A percentile compares a stretch with the other conserved stretches of the same genome.
phyloP scores from a whole-genome alignment of 129 eudicot genomes.

The Saposhnikovia divaricata region DNA sequence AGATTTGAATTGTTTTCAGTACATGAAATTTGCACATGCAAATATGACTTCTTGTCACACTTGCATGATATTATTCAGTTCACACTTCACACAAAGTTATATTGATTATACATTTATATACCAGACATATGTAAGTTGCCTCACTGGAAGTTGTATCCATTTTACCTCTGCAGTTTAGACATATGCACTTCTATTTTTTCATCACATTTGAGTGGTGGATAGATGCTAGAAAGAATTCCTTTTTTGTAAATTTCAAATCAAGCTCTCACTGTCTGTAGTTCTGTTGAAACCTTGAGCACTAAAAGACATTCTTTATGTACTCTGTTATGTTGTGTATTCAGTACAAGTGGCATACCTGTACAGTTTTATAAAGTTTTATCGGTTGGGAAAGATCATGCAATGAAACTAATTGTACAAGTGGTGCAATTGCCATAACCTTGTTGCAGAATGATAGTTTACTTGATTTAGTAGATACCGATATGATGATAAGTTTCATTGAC shows the following conservation, averaged over 20 bases:
- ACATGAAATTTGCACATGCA: not conserved
- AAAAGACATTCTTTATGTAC: not conserved
- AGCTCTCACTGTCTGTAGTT: not conserved
- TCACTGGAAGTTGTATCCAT: not conserved
- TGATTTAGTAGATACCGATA: not conserved
- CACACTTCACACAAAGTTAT: not conserved
- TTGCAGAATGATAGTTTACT: not conserved
- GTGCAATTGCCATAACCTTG: not conserved
- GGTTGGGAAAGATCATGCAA: not conserved
- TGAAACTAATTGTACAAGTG: not conserved
- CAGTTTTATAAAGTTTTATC: not conserved
- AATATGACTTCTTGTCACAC: not conserved
- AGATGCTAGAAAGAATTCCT: not conserved
- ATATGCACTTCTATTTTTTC: not conserved
- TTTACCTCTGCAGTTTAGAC: not conserved
- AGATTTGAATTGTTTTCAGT: not conserved
- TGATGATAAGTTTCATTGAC: not conserved
- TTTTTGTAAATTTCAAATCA: not conserved
- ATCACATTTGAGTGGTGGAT: not conserved
- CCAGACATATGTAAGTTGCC: not conserved
- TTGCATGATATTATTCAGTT: not conserved
- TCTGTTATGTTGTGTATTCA: not conserved
- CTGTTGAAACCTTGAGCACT: not conserved
- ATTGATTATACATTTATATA: not conserved
- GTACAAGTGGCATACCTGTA: not conserved